Evolutionary conservation across 345 rosid species (phyloP).

Genomic region (Heritiera littoralis): DNA sequence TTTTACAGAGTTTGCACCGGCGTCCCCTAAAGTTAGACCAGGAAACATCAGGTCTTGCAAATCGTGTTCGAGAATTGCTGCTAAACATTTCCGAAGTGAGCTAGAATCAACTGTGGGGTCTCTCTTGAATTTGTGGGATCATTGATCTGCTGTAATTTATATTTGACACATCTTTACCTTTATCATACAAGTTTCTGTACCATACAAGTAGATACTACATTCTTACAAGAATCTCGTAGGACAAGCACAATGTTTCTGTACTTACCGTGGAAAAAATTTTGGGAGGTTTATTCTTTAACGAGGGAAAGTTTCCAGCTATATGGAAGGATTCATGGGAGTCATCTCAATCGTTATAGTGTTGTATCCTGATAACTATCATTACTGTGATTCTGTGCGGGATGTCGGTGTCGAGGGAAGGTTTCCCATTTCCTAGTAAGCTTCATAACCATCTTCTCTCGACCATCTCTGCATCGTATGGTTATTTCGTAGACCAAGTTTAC

Average conservation of each 20-base stretch:
- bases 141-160: slow-evolving; percentile 4
- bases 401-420: too few species aligned
- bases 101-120: slow-evolving; percentile 46
- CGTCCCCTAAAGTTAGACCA: slow-evolving; percentile 50
- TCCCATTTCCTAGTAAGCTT: too few species aligned
- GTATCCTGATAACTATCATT: too few species aligned
- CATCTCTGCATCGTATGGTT: neutral
- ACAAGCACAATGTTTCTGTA: neutral
- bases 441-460: neutral
- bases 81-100: slow-evolving; percentile 43
- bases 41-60: slow-evolving; percentile 56
- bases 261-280: neutral
- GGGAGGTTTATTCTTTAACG: neutral
- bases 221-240: slow-evolving; percentile 17
- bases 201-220: slow-evolving; percentile 16
- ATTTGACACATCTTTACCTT: neutral
- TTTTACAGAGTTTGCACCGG: slow-evolving; percentile 67
- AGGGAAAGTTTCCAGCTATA: neutral
- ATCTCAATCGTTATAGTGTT: too few species aligned
- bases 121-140: slow-evolving; percentile 28
- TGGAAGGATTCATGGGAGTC: neutral
- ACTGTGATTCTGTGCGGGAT: too few species aligned
- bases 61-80: slow-evolving; percentile 56
- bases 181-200: neutral
- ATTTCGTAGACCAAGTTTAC: neutral